Base-by-base conservation (phyloP, 805 yeast species). In the Myxozyma mucilagina region DNA sequence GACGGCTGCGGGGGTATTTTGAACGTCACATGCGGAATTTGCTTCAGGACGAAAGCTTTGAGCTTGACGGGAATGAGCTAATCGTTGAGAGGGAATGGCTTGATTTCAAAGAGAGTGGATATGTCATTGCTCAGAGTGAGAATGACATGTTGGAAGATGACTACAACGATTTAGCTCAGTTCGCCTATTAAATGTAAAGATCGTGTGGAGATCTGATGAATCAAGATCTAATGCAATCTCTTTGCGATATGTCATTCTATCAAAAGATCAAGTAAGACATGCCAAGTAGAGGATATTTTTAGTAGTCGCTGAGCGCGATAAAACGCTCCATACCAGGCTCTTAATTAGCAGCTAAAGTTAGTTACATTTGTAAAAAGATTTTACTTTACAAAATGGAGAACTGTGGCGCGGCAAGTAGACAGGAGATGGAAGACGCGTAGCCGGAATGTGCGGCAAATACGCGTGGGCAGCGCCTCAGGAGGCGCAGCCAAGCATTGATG, bases 1-100 rank as follows among this genome's bases (percentile, higher is more conserved):
- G 18, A 16, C 48, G 14, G 29, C 16, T 52, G 41, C 38, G 48
- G 11, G 42, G 39, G 14, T 52, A 16, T 32, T 52, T 52, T 42
- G 56, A 52, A 48, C 56, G 48, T 31, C 48, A 52, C 41, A n/a
- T 52, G 48, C 14, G 32, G 31, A n/a, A 34, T 34, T 29, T 52
- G 13, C 38, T 52, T 14, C 42, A 34, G 14, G 56, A 52, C 10
- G 41, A 42, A 3, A n/a, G 7, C 5, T 52, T 52, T 29, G 20
- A 3, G 13, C 35, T 52, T 39, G 48, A 43, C 8, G 56, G 56
- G n/a, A 52, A 43, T 31, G 56, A 52, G 56, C 5, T n/a, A 13
- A 8, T 52, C 39, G 47, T 42, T 13, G 56, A 52, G n/a, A 31
- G 34, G 14, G 56, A 52, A 18, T 52, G 56, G 56, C 9, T 29